phyloP scores from a whole-genome alignment of 2,329 filamentous ascomycete species.

The Eurotiales sp. region DNA sequence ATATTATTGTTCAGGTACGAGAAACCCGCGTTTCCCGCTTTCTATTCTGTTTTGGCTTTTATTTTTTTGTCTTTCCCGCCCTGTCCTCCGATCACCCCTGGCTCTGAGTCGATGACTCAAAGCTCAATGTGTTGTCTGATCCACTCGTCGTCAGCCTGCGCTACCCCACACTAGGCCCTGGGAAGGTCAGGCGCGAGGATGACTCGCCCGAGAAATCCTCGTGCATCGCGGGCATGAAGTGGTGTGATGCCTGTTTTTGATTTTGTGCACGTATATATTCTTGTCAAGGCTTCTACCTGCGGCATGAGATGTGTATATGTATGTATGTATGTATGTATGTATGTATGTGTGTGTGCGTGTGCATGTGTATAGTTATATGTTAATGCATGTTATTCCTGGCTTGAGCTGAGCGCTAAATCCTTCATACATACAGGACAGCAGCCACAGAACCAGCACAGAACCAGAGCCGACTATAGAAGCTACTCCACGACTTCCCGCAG shows the following conservation, averaged over 20 bases:
- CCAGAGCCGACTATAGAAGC: no score
- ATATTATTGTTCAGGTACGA: neutral
- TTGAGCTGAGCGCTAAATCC: neutral
- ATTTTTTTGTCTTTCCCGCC: no score
- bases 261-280: neutral
- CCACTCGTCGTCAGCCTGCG: slow-evolving; percentile 5
- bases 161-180: slow-evolving; percentile 15
- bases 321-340: neutral
- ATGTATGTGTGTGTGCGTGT: neutral
- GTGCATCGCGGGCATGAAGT: neutral
- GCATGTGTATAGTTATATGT: no score
- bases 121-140: no score
- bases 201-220: slow-evolving; percentile 9
- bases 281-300: no score
- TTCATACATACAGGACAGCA: neutral
- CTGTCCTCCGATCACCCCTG: no score
- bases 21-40: no score
- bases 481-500: slow-evolving; percentile 30
- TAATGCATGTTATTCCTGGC: neutral
- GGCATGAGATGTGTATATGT: no score
- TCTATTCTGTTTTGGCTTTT: no score
- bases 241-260: neutral
- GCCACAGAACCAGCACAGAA: neutral
- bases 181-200: slow-evolving; percentile 1
- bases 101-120: no score